phyloP scores from a whole-genome alignment of 495 filamentous ascomycete species.

The Coniosporium apollinis region DNA sequence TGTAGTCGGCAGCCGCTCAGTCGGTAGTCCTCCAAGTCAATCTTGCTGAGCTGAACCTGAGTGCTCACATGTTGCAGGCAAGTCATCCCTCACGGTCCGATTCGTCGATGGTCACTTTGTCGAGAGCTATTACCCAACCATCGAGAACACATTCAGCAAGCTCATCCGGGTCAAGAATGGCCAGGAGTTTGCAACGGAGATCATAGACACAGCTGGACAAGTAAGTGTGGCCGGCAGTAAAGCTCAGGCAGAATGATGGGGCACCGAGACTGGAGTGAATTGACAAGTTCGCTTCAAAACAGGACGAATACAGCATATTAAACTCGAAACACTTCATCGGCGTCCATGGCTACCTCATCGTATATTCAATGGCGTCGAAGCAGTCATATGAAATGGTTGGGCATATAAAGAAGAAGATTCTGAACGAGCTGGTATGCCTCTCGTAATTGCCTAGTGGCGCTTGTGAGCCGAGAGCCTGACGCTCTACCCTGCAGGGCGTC shows the following conservation, averaged over 20 bases:
- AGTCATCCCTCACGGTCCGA: slow-evolving; percentile 93
- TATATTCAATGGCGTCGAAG: slow-evolving; percentile 83
- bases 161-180: slow-evolving; percentile 69
- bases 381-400: slow-evolving; percentile 95
- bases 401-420: slow-evolving; percentile 89
- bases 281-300: no score
- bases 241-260: no score
- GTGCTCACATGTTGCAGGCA: slow-evolving; percentile 39
- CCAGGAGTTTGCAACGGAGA: slow-evolving; percentile 90
- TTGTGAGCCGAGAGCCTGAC: no score
- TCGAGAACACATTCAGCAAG: slow-evolving; percentile 96
- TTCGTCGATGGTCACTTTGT: slow-evolving; percentile 98
- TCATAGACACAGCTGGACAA: slow-evolving; percentile 96
- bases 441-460: background rate
- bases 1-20: slow-evolving; percentile 91
- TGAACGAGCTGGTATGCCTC: slow-evolving; percentile 71
- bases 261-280: no score
- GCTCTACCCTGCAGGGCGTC: slow-evolving; percentile 57
- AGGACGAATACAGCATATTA: slow-evolving; percentile 97
- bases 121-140: slow-evolving; percentile 97
- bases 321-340: slow-evolving; percentile 99
- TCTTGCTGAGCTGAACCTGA: background rate
- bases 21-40: slow-evolving; percentile 42
- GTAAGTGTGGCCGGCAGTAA: no score
- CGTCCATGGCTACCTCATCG: slow-evolving; percentile 97